A percentile compares a stretch with the other conserved stretches of the same genome.
These are phyloP conservation scores for Eimeria mitis DNA, from an alignment of 169 alveolate species.

Conservation along the genomic window DNA sequence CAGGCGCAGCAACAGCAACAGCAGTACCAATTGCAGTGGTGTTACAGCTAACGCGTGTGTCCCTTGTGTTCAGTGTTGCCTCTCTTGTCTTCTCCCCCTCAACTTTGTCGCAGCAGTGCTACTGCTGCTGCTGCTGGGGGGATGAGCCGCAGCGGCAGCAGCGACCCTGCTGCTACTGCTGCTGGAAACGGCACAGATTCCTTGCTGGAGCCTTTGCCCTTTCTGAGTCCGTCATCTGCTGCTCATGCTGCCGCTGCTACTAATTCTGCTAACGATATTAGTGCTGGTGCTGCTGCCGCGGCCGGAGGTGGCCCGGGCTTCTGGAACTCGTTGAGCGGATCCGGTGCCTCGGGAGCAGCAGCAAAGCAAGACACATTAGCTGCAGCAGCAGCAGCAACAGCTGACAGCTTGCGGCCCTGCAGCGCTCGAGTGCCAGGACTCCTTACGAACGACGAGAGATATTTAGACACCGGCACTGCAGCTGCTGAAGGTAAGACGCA, in stretches of 20 bases:
- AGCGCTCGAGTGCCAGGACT: not conserved
- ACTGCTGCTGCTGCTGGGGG: conserved; percentile 20
- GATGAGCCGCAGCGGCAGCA: not conserved
- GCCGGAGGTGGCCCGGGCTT: not conserved
- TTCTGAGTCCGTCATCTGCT: not conserved
- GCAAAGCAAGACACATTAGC: not conserved
- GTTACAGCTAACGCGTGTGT: not conserved
- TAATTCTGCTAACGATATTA: not conserved
- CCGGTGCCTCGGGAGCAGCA: not conserved
- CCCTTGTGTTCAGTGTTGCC: not conserved
- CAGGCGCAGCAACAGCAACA: not conserved
- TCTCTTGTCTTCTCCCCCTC: not conserved
- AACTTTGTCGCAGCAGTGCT: not conserved
- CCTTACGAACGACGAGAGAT: not conserved
- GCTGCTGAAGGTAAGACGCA: not conserved
- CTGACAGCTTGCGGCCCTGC: not conserved
- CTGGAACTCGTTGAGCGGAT: not conserved
- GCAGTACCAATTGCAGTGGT: not conserved
- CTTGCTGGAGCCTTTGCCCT: not conserved
- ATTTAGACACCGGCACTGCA: not conserved
- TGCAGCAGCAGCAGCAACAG: conserved; percentile 36
- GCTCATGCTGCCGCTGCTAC: not conserved
- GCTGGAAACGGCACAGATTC: not conserved
- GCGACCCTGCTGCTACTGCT: conserved; percentile 18
- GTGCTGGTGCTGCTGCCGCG: not conserved